Conservation (phyloP, 2,329 filamentous ascomycete genomes). For the Knoxdaviesia capensis region DNA sequence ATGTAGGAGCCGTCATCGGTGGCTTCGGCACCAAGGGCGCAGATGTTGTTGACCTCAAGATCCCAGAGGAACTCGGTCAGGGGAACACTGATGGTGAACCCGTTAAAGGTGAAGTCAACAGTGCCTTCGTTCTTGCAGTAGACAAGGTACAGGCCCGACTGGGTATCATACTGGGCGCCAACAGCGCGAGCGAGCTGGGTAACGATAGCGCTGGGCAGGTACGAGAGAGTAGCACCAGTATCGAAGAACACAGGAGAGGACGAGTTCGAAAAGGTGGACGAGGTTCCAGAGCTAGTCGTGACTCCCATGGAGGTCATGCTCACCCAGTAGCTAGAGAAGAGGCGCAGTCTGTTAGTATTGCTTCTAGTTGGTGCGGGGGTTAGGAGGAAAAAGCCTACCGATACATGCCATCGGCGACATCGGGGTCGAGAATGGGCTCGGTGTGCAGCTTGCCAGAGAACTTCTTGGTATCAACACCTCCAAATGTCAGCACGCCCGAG, state of each 20-base stretch:
- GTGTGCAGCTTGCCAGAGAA: slow-evolving; percentile 16
- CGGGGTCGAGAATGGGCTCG: slow-evolving; percentile 10
- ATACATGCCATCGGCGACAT: slow-evolving; percentile 8
- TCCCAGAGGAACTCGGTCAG: slow-evolving; percentile 26
- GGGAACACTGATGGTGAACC: slow-evolving; percentile 20
- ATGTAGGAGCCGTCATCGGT: slow-evolving; percentile 14
- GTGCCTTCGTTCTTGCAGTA: slow-evolving; percentile 20
- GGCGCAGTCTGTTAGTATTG: neutral
- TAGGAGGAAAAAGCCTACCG: slow-evolving; percentile 2
- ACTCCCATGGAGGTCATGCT: slow-evolving; percentile 17
- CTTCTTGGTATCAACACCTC: slow-evolving; percentile 24
- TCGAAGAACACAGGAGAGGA: slow-evolving; percentile 34
- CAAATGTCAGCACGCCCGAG: slow-evolving; percentile 18
- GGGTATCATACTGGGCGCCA: slow-evolving; percentile 20
- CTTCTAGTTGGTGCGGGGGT: too few species aligned
- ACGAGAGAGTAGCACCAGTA: slow-evolving; percentile 46
- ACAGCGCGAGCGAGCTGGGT: slow-evolving; percentile 21
- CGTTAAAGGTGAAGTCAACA: slow-evolving; percentile 27
- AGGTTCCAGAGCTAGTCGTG: slow-evolving; percentile 11
- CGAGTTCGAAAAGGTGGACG: slow-evolving; percentile 9
- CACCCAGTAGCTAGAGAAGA: slow-evolving; percentile 18
- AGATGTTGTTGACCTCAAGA: slow-evolving; percentile 10
- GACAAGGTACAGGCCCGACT: slow-evolving; percentile 25
- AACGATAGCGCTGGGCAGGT: slow-evolving; percentile 38
- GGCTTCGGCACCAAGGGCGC: slow-evolving; percentile 24